Evolutionary conservation across 1,284 basidiomycete species (phyloP).

Genomic region (Athelia psychrophila): DNA sequence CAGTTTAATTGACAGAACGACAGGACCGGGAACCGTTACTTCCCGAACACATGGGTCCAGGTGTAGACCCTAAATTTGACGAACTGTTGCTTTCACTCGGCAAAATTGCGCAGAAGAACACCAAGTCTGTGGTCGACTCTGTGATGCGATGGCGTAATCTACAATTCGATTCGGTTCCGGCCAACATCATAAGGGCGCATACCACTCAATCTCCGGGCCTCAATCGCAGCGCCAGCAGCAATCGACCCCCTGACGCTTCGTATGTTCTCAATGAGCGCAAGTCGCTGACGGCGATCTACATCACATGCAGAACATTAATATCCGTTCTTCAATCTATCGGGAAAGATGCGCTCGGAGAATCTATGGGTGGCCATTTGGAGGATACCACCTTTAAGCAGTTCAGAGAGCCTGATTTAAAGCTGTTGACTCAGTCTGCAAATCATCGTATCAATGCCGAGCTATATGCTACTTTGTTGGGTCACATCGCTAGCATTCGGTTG

Average conservation of each 20-base stretch:
- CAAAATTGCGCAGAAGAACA: constrained; percentile 82
- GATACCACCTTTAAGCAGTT: constrained; percentile 88
- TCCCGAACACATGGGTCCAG: constrained; percentile 63
- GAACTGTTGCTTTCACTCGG: constrained; percentile 79
- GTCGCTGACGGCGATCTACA: constrained; percentile 78
- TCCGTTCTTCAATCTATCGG: constrained; percentile 71
- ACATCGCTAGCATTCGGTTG: constrained; percentile 76
- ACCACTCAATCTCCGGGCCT: constrained; percentile 40
- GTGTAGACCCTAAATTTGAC: constrained; percentile 78
- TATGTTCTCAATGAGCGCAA: constrained; percentile 73
- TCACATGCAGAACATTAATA: constrained; percentile 85
- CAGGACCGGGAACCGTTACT: constrained; percentile 72
- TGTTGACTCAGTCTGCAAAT: constrained; percentile 64
- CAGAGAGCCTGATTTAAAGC: constrained; percentile 67
- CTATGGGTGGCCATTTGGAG: constrained; percentile 76
- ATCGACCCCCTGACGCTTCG: constrained; percentile 51
- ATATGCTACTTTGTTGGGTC: constrained; percentile 80
- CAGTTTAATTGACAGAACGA: constrained; percentile 8
- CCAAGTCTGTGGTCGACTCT: constrained; percentile 84
- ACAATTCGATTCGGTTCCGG: constrained; percentile 65
- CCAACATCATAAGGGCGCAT: constrained; percentile 51
- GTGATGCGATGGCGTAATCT: constrained; percentile 85
- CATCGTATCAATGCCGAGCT: constrained; percentile 79
- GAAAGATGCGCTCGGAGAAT: constrained; percentile 75
- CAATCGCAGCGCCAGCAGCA: constrained; percentile 27